Percentiles rank a stretch among this genome's conserved stretches.
Conservation (phyloP, 1,139 yeast genomes). For the Nakaseomyces glabratus region DNA sequence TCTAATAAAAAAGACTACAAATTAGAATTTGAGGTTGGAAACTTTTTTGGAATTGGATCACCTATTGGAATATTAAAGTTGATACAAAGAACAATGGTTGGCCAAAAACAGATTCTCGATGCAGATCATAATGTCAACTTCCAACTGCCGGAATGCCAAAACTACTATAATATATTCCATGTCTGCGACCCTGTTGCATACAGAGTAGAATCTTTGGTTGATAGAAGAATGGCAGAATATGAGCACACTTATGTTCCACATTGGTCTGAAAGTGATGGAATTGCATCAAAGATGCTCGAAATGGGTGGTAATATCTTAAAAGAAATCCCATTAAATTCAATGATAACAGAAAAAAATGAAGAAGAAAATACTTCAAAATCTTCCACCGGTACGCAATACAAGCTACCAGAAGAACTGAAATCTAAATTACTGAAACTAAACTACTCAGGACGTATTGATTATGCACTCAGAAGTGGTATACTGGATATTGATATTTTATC, state of each 20-base stretch:
- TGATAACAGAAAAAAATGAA: constrained; percentile 2
- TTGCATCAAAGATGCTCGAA: constrained; percentile 24
- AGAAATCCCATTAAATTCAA: constrained; percentile 11
- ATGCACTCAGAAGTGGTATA: constrained; percentile 67
- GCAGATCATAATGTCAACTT: constrained; percentile 8
- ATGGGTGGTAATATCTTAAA: constrained; percentile 21
- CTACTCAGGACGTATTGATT: constrained; percentile 71
- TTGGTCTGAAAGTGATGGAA: constrained; percentile 21
- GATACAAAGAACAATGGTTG: constrained; percentile 49
- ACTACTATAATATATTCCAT: constrained; percentile 71
- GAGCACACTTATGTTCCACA: constrained; percentile 41
- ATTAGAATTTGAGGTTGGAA: constrained; percentile 62
- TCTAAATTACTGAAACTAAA: constrained; percentile 41
- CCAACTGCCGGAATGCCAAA: constrained; percentile 43
- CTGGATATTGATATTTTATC: constrained; percentile 71
- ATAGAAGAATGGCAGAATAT: constrained; percentile 43
- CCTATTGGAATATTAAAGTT: constrained; percentile 84
- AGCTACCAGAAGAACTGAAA: constrained; percentile 23
- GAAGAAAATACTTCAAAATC: constrained; percentile 13
- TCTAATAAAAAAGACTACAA: constrained; percentile 45
- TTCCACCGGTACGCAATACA: constrained; percentile 20
- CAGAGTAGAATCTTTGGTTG: constrained; percentile 72
- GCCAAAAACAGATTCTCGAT: constrained; percentile 13
- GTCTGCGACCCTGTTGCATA: constrained; percentile 88
- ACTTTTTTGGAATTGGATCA: constrained; percentile 75